Percentiles rank a stretch among this genome's conserved stretches.
Evolutionary conservation across 116 monocot genomes (phyloP).

Genomic region (Cymodocea nodosa): DNA sequence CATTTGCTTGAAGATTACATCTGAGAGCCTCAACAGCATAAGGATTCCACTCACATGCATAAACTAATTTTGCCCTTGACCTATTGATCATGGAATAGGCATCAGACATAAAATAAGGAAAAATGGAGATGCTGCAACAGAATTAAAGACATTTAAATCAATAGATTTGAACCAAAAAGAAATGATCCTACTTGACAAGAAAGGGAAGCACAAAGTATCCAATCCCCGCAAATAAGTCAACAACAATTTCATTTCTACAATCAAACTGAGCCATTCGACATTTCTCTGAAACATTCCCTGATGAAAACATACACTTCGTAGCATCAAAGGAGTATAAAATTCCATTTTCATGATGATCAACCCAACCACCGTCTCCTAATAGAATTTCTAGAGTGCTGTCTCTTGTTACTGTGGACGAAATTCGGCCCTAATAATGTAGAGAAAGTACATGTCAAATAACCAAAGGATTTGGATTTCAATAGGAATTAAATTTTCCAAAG

Average conservation of each 20-base stretch:
- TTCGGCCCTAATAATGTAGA: conserved; percentile 41
- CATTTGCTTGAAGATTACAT: conserved; percentile 54
- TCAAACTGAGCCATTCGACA: conserved; percentile 61
- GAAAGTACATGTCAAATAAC: background rate
- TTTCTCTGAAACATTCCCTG: conserved; percentile 89
- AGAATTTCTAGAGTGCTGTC: conserved; percentile 88
- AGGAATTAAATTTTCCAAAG: background rate
- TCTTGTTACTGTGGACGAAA: conserved; percentile 73
- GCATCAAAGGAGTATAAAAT: conserved; percentile 82
- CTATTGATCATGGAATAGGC: conserved; percentile 13
- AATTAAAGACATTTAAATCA: too few species aligned
- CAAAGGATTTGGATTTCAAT: background rate
- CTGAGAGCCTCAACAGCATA: conserved; percentile 72
- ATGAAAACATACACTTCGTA: conserved; percentile 95
- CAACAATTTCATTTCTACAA: conserved; percentile 64
- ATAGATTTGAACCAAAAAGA: background rate
- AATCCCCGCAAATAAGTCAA: conserved; percentile 96
- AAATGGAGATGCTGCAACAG: background rate
- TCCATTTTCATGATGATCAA: conserved; percentile 86
- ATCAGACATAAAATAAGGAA: background rate
- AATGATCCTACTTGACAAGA: conserved; percentile 62
- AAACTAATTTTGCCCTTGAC: conserved; percentile 75
- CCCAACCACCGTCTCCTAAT: conserved; percentile 70
- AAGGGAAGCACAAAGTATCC: conserved; percentile 95
- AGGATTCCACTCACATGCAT: conserved; percentile 96